phyloP scores from a whole-genome alignment of 2,329 filamentous ascomycete species.

The Tolypocladium nubicola region DNA sequence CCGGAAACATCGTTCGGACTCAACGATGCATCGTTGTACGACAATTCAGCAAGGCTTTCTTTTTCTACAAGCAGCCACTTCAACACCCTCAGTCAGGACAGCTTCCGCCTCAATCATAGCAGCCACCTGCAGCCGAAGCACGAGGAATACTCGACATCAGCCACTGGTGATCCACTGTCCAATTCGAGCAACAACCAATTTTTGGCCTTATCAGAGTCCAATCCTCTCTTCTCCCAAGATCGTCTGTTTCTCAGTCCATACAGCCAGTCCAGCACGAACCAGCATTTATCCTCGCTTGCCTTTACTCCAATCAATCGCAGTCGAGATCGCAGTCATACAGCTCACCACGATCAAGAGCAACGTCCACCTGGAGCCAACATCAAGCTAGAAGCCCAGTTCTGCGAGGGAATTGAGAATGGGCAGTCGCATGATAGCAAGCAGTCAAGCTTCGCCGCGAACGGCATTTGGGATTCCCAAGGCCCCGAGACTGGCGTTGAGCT shows the following conservation, averaged over 20 bases:
- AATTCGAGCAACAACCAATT: constrained; percentile 13
- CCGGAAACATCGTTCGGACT: constrained; percentile 16
- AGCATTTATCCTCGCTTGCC: constrained; percentile 13
- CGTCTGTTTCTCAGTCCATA: constrained; percentile 17
- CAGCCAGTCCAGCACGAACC: constrained; percentile 10
- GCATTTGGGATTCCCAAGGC: constrained; percentile 14
- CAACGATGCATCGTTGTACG: constrained; percentile 19
- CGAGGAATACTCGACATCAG: constrained; percentile 12
- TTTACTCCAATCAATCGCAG: constrained; percentile 19
- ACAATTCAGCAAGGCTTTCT: constrained; percentile 16
- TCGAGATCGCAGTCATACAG: constrained; percentile 7
- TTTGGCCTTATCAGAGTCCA: constrained; percentile 16
- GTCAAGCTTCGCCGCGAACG: constrained; percentile 5
- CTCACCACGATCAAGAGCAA: constrained; percentile 7
- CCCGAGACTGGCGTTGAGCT: constrained; percentile 11
- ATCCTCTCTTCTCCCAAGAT: constrained; percentile 22
- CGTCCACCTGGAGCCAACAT: constrained; percentile 4
- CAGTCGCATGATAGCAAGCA: constrained; percentile 14
- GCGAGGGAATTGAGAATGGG: constrained; percentile 12
- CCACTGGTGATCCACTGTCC: constrained; percentile 9
- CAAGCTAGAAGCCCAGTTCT: constrained; percentile 15
- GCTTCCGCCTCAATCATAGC: constrained; percentile 13
- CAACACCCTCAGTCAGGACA: constrained; percentile 13
- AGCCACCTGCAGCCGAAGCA: constrained; percentile 16
- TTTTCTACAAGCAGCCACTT: constrained; percentile 14